Conservation (phyloP, 495 filamentous ascomycete genomes). For the Pseudomonodictys pantanalensis region DNA sequence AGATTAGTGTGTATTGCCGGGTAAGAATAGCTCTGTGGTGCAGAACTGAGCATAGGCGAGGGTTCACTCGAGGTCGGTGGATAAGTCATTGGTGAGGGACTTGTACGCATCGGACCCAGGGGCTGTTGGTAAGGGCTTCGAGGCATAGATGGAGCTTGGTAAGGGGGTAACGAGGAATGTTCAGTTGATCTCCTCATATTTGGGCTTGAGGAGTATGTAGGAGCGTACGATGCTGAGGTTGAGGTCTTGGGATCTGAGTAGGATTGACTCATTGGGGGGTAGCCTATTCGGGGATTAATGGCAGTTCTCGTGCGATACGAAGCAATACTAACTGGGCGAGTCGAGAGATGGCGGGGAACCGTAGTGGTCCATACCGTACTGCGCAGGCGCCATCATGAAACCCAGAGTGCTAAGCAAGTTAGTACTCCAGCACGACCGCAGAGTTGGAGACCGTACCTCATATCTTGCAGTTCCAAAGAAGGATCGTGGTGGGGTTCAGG, state of each 20-base stretch:
- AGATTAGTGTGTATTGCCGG: constrained; percentile 23
- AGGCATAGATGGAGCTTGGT: constrained; percentile 25
- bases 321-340: constrained; percentile 13
- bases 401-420: constrained; percentile 24
- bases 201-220: constrained; percentile 17
- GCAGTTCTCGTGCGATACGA: neutral
- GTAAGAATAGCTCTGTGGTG: constrained; percentile 20
- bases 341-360: constrained; percentile 21
- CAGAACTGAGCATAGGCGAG: constrained; percentile 23
- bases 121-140: constrained; percentile 30
- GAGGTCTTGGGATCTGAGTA: constrained; percentile 13
- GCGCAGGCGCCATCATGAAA: constrained; percentile 31
- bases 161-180: constrained; percentile 18
- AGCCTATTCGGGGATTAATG: constrained; percentile 14
- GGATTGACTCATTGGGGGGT: constrained; percentile 17
- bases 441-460: constrained; percentile 20
- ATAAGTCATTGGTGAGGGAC: constrained; percentile 28
- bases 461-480: constrained; percentile 31
- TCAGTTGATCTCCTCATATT: constrained; percentile 20
- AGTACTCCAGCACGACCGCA: neutral
- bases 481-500: constrained; percentile 19
- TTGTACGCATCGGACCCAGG: constrained; percentile 27
- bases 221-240: constrained; percentile 16
- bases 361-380: constrained; percentile 30
- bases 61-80: constrained; percentile 23